phyloP scores from a whole-genome alignment of 2,329 filamentous ascomycete species.

The Hymenoscyphus albidus region DNA sequence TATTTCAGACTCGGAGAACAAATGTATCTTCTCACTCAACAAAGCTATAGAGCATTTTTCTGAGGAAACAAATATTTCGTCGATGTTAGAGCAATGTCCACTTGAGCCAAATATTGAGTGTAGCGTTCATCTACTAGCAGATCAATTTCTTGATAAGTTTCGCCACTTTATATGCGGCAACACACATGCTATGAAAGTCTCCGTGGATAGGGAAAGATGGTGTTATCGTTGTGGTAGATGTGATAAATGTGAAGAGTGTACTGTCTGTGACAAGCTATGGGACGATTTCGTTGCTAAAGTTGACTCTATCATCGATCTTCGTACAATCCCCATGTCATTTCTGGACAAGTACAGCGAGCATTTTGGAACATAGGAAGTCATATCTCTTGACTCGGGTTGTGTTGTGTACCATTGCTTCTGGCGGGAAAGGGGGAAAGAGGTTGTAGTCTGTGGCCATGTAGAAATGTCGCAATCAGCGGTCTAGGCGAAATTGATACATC shows the following conservation, averaged over 20 bases:
- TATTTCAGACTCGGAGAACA: neutral
- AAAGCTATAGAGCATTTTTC: neutral
- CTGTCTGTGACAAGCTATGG: neutral
- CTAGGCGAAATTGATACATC: too few relatives aligned
- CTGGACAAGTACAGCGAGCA: neutral
- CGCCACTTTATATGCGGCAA: neutral
- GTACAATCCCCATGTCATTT: neutral
- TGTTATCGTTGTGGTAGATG: neutral
- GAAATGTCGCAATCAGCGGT: too few relatives aligned
- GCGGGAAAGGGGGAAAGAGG: too few relatives aligned
- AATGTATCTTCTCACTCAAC: neutral
- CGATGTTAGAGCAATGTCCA: neutral
- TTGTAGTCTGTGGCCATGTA: too few relatives aligned
- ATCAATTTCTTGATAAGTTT: neutral
- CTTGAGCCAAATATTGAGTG: neutral
- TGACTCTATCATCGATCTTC: neutral
- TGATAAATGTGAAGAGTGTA: neutral
- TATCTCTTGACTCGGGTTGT: too few relatives aligned
- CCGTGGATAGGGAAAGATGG: neutral
- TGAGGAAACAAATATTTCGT: neutral
- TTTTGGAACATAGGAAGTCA: neutral
- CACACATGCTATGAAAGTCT: neutral
- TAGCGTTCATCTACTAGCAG: neutral
- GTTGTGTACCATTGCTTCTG: too few relatives aligned
- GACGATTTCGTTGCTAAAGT: neutral